Evolutionary conservation across 192 early-diverging fungal genomes (phyloP).

Genomic region (Gryganskiella cystojenkinii): DNA sequence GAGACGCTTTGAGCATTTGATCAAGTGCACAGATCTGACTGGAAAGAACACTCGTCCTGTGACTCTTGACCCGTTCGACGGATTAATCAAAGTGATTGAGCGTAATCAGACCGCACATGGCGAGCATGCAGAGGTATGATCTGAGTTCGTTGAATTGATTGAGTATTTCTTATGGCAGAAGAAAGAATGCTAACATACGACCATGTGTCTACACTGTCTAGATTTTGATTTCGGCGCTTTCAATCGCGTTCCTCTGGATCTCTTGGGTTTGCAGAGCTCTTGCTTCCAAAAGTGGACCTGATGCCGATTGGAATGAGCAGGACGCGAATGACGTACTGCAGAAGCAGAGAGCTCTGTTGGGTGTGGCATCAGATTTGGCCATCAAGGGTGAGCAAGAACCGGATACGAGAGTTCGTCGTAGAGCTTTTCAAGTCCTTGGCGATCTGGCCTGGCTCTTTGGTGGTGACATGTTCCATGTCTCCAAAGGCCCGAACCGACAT

Average conservation of each 20-base stretch:
- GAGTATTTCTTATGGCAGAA: not conserved
- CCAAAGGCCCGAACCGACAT: conserved; percentile 18
- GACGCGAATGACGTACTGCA: conserved; percentile 23
- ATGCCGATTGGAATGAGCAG: conserved; percentile 43
- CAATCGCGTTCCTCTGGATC: conserved; percentile 45
- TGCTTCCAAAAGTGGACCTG: conserved; percentile 20
- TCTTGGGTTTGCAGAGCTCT: conserved; percentile 39
- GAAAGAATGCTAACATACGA: no score
- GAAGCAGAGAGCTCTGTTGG: conserved; percentile 20
- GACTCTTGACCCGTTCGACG: conserved; percentile 26
- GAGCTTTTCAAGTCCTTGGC: conserved; percentile 56
- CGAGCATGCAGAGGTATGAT: conserved; percentile 26
- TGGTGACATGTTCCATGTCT: conserved; percentile 55
- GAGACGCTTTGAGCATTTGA: conserved; percentile 36
- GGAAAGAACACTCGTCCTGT: conserved; percentile 5
- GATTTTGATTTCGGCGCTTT: conserved; percentile 38
- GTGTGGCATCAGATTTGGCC: conserved; percentile 11
- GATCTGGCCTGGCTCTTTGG: conserved; percentile 64
- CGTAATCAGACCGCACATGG: conserved; percentile 12
- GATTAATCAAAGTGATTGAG: conserved; percentile 21
- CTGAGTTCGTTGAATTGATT: not conserved
- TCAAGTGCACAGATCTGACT: conserved; percentile 45
- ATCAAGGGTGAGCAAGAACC: conserved; percentile 3
- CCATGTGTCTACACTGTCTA: no score
- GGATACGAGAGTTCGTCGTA: conserved; percentile 28